These are phyloP conservation scores for Zymoseptoria tritici DNA, from an alignment of 2,329 filamentous ascomycete genomes.

Conservation along the genomic window DNA sequence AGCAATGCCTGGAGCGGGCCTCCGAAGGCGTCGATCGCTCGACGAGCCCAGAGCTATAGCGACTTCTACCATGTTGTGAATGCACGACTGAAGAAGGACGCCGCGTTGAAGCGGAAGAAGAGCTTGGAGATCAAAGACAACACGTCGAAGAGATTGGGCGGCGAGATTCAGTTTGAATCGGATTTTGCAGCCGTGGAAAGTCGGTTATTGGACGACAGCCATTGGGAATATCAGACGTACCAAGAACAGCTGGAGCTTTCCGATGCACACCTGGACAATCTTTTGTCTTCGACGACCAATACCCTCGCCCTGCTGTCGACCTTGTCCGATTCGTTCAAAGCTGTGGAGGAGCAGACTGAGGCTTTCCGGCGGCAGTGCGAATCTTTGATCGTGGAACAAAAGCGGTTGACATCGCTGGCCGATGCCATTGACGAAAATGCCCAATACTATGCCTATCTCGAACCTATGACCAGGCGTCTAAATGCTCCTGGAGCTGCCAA, in stretches of 20 bases:
- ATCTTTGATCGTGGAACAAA: slow-evolving; percentile 74
- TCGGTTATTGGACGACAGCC: slow-evolving; percentile 69
- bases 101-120: slow-evolving; percentile 34
- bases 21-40: slow-evolving; percentile 56
- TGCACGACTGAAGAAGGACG: slow-evolving; percentile 46
- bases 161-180: slow-evolving; percentile 49
- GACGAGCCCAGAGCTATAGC: slow-evolving; percentile 69
- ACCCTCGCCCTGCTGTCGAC: slow-evolving; percentile 69
- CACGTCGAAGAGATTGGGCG: slow-evolving; percentile 22
- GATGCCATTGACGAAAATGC: slow-evolving; percentile 81
- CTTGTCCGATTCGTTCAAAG: slow-evolving; percentile 76
- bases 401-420: slow-evolving; percentile 67
- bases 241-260: slow-evolving; percentile 74
- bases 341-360: slow-evolving; percentile 85
- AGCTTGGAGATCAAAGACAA: slow-evolving; percentile 15
- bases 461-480: slow-evolving; percentile 78
- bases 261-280: slow-evolving; percentile 69
- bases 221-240: slow-evolving; percentile 80
- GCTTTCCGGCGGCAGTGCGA: slow-evolving; percentile 90
- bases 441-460: slow-evolving; percentile 91
- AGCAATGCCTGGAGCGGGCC: slow-evolving; percentile 47
- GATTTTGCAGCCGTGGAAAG: slow-evolving; percentile 56
- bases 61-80: slow-evolving; percentile 63
- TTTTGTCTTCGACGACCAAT: slow-evolving; percentile 69
- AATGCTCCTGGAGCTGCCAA: slow-evolving; percentile 87